phyloP scores from a whole-genome alignment of 2,329 filamentous ascomycete species.

The Trichoderma atrobrunneum region DNA sequence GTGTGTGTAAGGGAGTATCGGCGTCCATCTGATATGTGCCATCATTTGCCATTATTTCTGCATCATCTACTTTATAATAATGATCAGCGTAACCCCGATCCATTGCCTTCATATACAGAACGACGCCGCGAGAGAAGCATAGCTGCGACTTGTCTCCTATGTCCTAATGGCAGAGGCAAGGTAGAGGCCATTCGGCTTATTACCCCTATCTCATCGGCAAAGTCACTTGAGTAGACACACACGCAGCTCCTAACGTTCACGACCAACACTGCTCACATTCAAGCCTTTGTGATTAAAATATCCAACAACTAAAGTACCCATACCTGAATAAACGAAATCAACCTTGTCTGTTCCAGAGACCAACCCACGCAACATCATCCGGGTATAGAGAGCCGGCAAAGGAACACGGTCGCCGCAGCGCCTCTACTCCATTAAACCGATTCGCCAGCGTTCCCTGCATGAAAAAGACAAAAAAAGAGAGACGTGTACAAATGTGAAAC shows the following conservation, averaged over 20 bases:
- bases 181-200: not conserved
- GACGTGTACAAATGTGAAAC: not conserved
- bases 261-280: not conserved
- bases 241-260: not conserved
- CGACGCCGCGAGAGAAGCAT: not conserved
- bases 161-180: not conserved
- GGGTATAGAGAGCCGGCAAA: not conserved
- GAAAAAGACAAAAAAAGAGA: not conserved
- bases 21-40: not conserved
- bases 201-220: not conserved
- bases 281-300: not conserved
- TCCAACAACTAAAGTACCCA: not conserved
- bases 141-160: not conserved
- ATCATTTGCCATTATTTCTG: not conserved
- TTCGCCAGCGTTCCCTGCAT: not conserved
- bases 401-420: not conserved
- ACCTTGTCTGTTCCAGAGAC: not conserved
- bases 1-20: not conserved
- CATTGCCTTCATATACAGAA: not conserved
- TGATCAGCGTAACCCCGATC: not conserved
- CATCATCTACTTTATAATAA: not conserved
- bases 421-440: conserved; percentile 5
- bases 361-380: not conserved
- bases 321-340: not conserved
- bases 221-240: not conserved